Evolutionary conservation across 139 green algal species (phyloP).

Genomic region (Picochlorum sp.): DNA sequence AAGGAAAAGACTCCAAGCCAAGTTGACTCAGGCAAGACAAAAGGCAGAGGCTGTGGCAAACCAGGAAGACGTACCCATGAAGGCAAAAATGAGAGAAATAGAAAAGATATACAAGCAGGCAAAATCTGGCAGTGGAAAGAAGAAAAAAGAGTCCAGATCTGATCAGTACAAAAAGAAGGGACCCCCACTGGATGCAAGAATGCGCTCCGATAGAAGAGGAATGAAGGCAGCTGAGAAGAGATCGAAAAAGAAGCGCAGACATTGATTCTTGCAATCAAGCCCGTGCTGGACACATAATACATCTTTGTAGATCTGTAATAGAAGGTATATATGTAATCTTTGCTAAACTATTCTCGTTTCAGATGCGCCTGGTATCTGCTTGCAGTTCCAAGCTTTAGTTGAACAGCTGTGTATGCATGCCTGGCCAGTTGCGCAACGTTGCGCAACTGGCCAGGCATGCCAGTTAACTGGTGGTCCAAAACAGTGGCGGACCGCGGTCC

Average conservation of each 20-base stretch:
- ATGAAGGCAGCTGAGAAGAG: not conserved
- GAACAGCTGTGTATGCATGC: no score
- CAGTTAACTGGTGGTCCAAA: no score
- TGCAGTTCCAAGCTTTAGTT: no score
- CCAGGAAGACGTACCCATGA: slow-evolving; percentile 45
- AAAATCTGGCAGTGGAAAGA: not conserved
- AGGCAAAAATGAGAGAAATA: slow-evolving; percentile 31
- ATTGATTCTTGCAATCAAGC: no score
- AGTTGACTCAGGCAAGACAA: slow-evolving; percentile 42
- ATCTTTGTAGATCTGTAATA: no score
- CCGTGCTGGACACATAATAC: no score
- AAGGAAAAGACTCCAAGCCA: slow-evolving; percentile 46
- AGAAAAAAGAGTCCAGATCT: not conserved
- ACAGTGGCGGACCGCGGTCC: no score
- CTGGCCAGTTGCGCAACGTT: no score
- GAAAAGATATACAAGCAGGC: slow-evolving; percentile 24
- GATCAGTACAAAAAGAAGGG: slow-evolving; percentile 17
- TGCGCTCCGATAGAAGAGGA: slow-evolving; percentile 23
- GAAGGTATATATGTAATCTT: no score
- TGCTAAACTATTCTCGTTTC: no score
- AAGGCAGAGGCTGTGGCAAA: slow-evolving; percentile 66
- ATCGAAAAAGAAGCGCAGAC: not conserved
- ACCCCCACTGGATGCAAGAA: slow-evolving; percentile 14
- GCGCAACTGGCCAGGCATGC: no score
- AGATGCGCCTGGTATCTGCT: no score